A percentile compares a stretch with the other conserved stretches of the same genome.
Conservation (phyloP, 306 rosid genomes). For the Lathyrus tuberosus region DNA sequence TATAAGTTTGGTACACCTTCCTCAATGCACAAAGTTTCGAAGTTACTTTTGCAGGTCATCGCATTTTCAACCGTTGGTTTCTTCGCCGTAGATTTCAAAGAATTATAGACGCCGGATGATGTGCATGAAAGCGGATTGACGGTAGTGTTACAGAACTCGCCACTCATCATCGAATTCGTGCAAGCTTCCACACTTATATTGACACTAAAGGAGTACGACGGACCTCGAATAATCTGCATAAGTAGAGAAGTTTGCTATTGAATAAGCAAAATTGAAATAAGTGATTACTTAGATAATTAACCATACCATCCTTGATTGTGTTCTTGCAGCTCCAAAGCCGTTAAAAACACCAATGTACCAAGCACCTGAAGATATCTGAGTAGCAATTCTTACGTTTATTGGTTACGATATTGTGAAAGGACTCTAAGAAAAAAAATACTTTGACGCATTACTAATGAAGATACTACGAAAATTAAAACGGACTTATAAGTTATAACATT, state of each 20-base stretch:
- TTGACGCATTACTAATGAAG: conserved; percentile 20
- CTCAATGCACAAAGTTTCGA: conserved; percentile 57
- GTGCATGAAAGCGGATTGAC: conserved; percentile 76
- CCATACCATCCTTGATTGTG: conserved; percentile 92
- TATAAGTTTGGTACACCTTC: conserved; percentile 57
- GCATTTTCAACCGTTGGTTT: conserved; percentile 48
- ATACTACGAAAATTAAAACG: conserved; percentile 17
- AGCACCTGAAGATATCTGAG: conserved; percentile 93
- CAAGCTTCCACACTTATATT: conserved; percentile 89
- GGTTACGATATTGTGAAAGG: conserved; percentile 11
- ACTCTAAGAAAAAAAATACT: conserved; percentile 17
- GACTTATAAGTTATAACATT: conserved; percentile 14
- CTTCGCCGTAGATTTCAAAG: conserved; percentile 39
- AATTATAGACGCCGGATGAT: conserved; percentile 43
- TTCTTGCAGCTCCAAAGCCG: conserved; percentile 82
- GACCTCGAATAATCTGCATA: conserved; percentile 75
- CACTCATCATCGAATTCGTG: conserved; percentile 64
- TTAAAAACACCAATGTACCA: conserved; percentile 96
- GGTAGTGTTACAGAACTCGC: conserved; percentile 81
- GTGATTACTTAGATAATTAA: conserved; percentile 27
- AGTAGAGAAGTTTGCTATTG: conserved; percentile 25
- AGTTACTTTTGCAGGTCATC: conserved; percentile 64
- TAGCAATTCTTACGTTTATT: conserved; percentile 38
- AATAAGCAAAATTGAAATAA: conserved; percentile 8
- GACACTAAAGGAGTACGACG: conserved; percentile 70